Conservation (phyloP, 495 filamentous ascomycete species). For the Penicillium chermesinum region DNA sequence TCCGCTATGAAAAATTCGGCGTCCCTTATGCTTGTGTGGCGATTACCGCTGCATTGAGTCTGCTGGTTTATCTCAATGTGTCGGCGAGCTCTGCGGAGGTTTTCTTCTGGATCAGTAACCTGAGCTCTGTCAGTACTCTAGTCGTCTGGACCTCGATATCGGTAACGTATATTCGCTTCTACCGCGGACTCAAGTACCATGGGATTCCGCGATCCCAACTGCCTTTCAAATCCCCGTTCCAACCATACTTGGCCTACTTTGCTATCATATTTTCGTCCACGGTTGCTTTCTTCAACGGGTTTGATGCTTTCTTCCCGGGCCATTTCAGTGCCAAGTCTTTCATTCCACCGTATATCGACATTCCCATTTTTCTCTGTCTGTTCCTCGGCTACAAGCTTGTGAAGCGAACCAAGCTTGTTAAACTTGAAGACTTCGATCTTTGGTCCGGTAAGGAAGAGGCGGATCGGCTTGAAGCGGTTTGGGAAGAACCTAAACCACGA, state of each 20-base stretch:
- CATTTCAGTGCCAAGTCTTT: slow-evolving; percentile 31
- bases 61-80: slow-evolving; percentile 30
- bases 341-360: slow-evolving; percentile 38
- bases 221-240: slow-evolving; percentile 45
- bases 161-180: slow-evolving; percentile 53
- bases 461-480: slow-evolving; percentile 15
- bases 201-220: slow-evolving; percentile 37
- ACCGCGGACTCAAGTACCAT: slow-evolving; percentile 44
- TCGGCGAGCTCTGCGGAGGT: slow-evolving; percentile 25
- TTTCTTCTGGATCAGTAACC: slow-evolving; percentile 49
- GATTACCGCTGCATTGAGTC: slow-evolving; percentile 18
- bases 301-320: slow-evolving; percentile 53
- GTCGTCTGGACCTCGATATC: slow-evolving; percentile 52
- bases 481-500: slow-evolving; percentile 21
- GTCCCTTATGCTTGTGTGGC: slow-evolving; percentile 37
- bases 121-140: slow-evolving; percentile 48
- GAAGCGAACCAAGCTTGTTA: slow-evolving; percentile 49
- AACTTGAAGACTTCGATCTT: slow-evolving; percentile 41
- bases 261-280: slow-evolving; percentile 44
- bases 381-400: slow-evolving; percentile 52
- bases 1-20: slow-evolving; percentile 38
- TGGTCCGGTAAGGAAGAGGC: slow-evolving; percentile 33
- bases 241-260: slow-evolving; percentile 48
- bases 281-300: slow-evolving; percentile 53
- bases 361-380: slow-evolving; percentile 48